Conservation (phyloP, 2,329 filamentous ascomycete genomes). For the Cladophialophora yegresii region DNA sequence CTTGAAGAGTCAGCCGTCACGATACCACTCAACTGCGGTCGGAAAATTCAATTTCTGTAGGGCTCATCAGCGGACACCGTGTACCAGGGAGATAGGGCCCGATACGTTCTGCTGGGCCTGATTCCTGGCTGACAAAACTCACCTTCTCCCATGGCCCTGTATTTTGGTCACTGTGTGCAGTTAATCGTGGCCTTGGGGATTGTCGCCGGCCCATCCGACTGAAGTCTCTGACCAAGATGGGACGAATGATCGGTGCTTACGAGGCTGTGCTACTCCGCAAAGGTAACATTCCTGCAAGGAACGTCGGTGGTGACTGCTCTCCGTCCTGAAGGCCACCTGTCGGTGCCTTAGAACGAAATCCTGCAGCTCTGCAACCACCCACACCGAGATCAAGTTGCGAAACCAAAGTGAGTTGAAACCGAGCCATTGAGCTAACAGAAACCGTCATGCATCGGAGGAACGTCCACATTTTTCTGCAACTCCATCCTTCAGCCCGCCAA, state of each 20-base stretch:
- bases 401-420: slow-evolving; percentile 12
- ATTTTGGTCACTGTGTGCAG: background rate
- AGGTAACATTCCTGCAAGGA: slow-evolving; percentile 5
- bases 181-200: background rate
- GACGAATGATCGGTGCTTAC: background rate
- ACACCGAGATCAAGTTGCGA: slow-evolving; percentile 12
- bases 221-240: background rate
- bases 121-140: background rate
- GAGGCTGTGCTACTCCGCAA: background rate
- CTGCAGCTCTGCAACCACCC: slow-evolving; percentile 7
- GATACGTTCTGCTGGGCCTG: background rate
- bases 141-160: background rate
- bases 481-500: slow-evolving; percentile 6
- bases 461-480: slow-evolving; percentile 17
- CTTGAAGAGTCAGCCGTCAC: background rate
- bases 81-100: background rate
- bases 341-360: background rate
- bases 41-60: background rate
- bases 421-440: slow-evolving; percentile 14
- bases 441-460: slow-evolving; percentile 6
- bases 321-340: background rate
- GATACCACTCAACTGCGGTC: background rate
- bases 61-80: background rate
- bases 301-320: background rate
- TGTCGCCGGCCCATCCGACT: background rate